Evolutionary conservation across 2,329 filamentous ascomycete species (phyloP), one percentile per base, ranked within the genome.

Genomic region (Macroventuria anomochaeta): DNA sequence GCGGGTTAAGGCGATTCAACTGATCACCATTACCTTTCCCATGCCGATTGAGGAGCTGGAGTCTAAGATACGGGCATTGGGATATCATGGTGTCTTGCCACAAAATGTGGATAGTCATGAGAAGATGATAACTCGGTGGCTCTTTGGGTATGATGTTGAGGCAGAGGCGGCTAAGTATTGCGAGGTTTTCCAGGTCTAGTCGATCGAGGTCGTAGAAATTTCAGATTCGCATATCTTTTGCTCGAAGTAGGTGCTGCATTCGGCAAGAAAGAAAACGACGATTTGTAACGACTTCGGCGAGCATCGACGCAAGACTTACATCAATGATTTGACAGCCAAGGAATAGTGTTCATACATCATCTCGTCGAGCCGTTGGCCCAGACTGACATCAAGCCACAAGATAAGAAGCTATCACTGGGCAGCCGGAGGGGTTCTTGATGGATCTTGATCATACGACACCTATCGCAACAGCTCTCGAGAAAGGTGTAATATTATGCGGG

Each of bases 361-460:
- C 34, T 46, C 33, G 21, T 15, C 8, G 21, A 23, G 36, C 34
- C 28, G 40, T 46, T 7, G 13, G 37, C 42, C 50, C 37, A 53
- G 50, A 10, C 37, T 28, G 28, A 17, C 4, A 10, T 29, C 25
- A 38, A 43, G 43, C 37, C 31, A 33, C 36, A 17, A 46, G 42
- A 47, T 38, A 52, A 46, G 34, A 32, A 41, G 36, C 49, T 20
- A 46, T 21, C n/a, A 15, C 42, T 31, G n/a, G n/a, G n/a, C n/a
- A n/a, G n/a, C n/a, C n/a, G n/a, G 31, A 18, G 21, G 12, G 15
- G n/a, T 4, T 18, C 23, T 31, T 26, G 39, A 25, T 17, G 12
- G 2, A 29, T 40, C 15, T 33, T 32, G n/a, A 40, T 31, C 15
- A 34, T 28, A 39, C 36, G 29, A 31, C n/a, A 26, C 13, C 13